Conservation (phyloP, 805 yeast species). For the Suhomyces sp. region DNA sequence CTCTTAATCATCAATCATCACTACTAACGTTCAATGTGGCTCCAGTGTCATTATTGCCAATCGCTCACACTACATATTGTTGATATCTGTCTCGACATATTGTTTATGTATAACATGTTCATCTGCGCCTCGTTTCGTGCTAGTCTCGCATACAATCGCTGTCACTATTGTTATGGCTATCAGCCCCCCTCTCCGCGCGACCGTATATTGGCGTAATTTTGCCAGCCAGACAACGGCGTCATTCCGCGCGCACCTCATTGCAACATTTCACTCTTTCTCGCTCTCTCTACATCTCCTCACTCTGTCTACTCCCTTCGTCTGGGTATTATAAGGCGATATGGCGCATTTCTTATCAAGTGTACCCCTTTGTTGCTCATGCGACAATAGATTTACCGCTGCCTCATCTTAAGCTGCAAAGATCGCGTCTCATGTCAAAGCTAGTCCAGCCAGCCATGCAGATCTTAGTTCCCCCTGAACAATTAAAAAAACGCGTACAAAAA, state of each 20-base stretch:
- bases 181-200: neutral
- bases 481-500: conserved; percentile 6
- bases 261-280: neutral
- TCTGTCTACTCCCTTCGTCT: neutral
- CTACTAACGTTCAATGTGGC: neutral
- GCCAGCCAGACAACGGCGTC: neutral
- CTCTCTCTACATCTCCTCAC: no score
- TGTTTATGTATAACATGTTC: neutral
- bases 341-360: neutral
- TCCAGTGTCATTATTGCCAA: neutral
- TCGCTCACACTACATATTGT: neutral
- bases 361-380: neutral
- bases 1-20: neutral
- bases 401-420: neutral
- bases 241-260: neutral
- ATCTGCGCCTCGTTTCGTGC: neutral
- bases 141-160: neutral
- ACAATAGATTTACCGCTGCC: neutral
- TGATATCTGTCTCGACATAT: neutral
- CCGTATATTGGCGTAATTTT: neutral
- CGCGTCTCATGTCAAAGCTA: neutral
- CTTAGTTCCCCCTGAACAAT: conserved; percentile 3
- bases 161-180: neutral
- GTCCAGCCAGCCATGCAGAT: neutral
- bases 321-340: neutral